Evolutionary conservation across 73 alveolate species (phyloP).

Genomic region (Tetrahymena elliotti): DNA sequence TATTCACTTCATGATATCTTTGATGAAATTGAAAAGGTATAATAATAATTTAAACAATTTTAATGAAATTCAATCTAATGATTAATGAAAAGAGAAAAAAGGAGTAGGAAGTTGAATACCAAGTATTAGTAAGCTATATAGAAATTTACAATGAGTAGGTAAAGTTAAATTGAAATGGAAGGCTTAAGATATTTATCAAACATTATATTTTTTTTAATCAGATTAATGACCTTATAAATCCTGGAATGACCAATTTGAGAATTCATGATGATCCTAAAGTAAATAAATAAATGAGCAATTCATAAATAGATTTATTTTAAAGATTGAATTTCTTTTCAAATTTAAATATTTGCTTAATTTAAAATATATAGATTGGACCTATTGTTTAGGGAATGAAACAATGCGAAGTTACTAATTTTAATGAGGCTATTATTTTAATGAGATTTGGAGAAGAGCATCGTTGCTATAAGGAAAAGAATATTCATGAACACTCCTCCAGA

Average conservation of each 20-base stretch:
- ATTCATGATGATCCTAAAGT: slow-evolving; percentile 52
- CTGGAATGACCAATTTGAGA: slow-evolving; percentile 47
- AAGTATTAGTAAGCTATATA: slow-evolving; percentile 50
- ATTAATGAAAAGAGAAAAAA: neutral
- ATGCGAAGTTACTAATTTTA: slow-evolving; percentile 58
- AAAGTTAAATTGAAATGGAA: neutral
- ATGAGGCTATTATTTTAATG: slow-evolving; percentile 70
- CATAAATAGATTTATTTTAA: neutral
- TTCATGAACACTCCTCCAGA: slow-evolving; percentile 90
- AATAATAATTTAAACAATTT: neutral
- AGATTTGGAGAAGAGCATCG: slow-evolving; percentile 86
- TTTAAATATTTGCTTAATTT: neutral
- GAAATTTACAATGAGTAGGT: slow-evolving; percentile 69
- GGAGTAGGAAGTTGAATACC: slow-evolving; percentile 22
- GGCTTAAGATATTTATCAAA: neutral
- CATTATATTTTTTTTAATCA: neutral
- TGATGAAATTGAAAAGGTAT: slow-evolving; percentile 3
- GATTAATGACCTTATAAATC: slow-evolving; percentile 63
- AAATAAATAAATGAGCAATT: neutral
- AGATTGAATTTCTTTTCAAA: neutral
- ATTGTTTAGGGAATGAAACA: slow-evolving; percentile 75
- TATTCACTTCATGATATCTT: slow-evolving; percentile 56
- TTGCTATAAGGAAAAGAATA: slow-evolving; percentile 76
- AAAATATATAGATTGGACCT: slow-evolving; percentile 40
- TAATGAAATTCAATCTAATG: neutral